Conservation (phyloP, 2,329 filamentous ascomycete genomes). For the Cadophora luteo-olivacea region DNA sequence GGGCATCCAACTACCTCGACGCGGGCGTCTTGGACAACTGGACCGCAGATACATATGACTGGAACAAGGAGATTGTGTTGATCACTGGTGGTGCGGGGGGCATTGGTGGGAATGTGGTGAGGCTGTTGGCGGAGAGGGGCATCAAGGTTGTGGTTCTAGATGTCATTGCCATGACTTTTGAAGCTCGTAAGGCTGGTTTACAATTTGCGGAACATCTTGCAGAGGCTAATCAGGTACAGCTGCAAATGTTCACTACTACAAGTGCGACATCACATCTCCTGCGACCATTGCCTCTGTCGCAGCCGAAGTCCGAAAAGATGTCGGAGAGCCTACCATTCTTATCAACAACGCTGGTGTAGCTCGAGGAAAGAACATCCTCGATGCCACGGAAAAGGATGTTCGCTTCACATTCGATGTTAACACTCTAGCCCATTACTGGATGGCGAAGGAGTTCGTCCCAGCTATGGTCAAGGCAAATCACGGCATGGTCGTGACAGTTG, state of each 20-base stretch:
- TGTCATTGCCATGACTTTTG: slow-evolving; percentile 53
- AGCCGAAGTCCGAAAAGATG: slow-evolving; percentile 55
- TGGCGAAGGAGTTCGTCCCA: slow-evolving; percentile 72
- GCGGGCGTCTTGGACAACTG: slow-evolving; percentile 56
- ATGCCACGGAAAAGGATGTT: slow-evolving; percentile 61
- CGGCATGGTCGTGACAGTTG: slow-evolving; percentile 75
- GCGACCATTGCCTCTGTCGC: slow-evolving; percentile 59
- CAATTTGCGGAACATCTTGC: background rate
- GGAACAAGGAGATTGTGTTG: slow-evolving; percentile 73
- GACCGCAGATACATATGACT: slow-evolving; percentile 63
- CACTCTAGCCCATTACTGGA: slow-evolving; percentile 69
- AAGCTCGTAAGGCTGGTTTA: slow-evolving; percentile 49
- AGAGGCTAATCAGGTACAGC: slow-evolving; percentile 42
- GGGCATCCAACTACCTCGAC: slow-evolving; percentile 59
- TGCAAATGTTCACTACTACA: slow-evolving; percentile 68
- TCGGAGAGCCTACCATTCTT: slow-evolving; percentile 72
- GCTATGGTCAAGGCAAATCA: slow-evolving; percentile 68
- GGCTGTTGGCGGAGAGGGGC: slow-evolving; percentile 66
- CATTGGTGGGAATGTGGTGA: slow-evolving; percentile 72
- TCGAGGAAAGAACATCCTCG: slow-evolving; percentile 66
- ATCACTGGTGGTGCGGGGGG: slow-evolving; percentile 78
- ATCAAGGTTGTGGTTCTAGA: slow-evolving; percentile 77
- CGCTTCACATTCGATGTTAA: slow-evolving; percentile 76
- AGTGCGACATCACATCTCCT: slow-evolving; percentile 72
- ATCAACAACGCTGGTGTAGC: slow-evolving; percentile 76